Conservation (phyloP, 352 stramenopile genomes). For the Phytophthora tentaculata region DNA sequence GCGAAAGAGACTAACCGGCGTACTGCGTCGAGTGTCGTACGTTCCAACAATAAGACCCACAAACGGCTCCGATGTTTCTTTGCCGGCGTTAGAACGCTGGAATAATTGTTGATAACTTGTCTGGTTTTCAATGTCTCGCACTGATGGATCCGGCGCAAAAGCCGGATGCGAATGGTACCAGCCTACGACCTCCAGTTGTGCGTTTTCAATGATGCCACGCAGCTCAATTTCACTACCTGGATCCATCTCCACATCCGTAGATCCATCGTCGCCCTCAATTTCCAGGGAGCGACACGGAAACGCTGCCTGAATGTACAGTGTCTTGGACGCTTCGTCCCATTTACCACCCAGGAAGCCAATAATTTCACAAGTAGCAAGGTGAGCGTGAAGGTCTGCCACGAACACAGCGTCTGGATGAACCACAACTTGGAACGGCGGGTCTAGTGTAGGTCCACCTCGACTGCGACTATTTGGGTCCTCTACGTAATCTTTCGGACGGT, state of each 20-base stretch:
- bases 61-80: slow-evolving; percentile 83
- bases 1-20: slow-evolving; percentile 80
- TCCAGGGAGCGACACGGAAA: slow-evolving; percentile 93
- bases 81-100: slow-evolving; percentile 43
- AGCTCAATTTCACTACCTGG: slow-evolving; percentile 92
- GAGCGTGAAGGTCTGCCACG: slow-evolving; percentile 92
- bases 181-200: slow-evolving; percentile 91
- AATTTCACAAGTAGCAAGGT: slow-evolving; percentile 94
- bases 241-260: slow-evolving; percentile 96
- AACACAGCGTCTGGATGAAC: slow-evolving; percentile 92
- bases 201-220: slow-evolving; percentile 89
- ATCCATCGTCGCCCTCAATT: slow-evolving; percentile 90
- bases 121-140: slow-evolving; percentile 96
- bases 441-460: slow-evolving; percentile 45
- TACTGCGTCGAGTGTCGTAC: slow-evolving; percentile 87
- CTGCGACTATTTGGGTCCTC: slow-evolving; percentile 53
- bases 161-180: slow-evolving; percentile 96
- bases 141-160: slow-evolving; percentile 92
- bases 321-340: slow-evolving; percentile 86
- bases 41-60: slow-evolving; percentile 95
- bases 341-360: slow-evolving; percentile 94
- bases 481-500: slow-evolving; percentile 46
- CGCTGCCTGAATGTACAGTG: slow-evolving; percentile 92
- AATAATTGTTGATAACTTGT: slow-evolving; percentile 93
- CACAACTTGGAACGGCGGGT: slow-evolving; percentile 86